These are phyloP conservation scores for Gyromitra esculenta DNA, from an alignment of 2,329 filamentous ascomycete species.

Conservation along the genomic window DNA sequence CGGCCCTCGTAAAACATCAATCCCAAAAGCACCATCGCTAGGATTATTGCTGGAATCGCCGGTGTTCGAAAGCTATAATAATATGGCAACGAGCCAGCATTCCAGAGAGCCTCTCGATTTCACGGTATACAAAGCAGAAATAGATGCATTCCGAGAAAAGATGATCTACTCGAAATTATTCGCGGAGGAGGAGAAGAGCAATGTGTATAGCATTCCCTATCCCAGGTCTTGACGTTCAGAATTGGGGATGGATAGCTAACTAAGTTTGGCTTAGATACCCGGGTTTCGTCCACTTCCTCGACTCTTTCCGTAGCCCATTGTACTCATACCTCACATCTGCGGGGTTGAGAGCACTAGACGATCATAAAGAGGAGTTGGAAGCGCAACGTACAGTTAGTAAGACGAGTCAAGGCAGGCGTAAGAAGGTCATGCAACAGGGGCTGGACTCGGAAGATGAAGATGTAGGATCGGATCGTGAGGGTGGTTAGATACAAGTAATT, in stretches of 20 bases:
- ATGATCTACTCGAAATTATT: slow-evolving; percentile 95
- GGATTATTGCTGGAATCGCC: slow-evolving; percentile 89
- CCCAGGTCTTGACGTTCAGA: not conserved
- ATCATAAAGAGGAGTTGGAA: slow-evolving; percentile 21
- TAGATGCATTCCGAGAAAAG: slow-evolving; percentile 87
- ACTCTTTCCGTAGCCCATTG: slow-evolving; percentile 53
- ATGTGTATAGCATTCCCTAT: slow-evolving; percentile 71
- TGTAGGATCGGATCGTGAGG: slow-evolving; percentile 34
- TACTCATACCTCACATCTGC: slow-evolving; percentile 57
- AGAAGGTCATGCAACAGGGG: not conserved
- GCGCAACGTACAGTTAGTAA: slow-evolving; percentile 1
- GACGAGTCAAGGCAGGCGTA: not conserved
- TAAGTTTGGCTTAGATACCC: slow-evolving; percentile 53
- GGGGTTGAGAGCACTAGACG: slow-evolving; percentile 56
- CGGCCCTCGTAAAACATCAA: slow-evolving; percentile 76
- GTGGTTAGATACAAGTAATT: slow-evolving; percentile 27
- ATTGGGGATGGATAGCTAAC: slow-evolving; percentile 11
- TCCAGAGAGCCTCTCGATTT: slow-evolving; percentile 80
- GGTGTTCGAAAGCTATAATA: slow-evolving; percentile 90
- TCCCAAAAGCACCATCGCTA: slow-evolving; percentile 91
- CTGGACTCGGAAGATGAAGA: slow-evolving; percentile 47
- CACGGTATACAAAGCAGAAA: slow-evolving; percentile 76
- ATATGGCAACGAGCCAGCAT: slow-evolving; percentile 71
- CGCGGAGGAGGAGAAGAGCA: slow-evolving; percentile 84
- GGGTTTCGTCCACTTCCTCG: slow-evolving; percentile 57